Conservation (phyloP, 768 basidiomycete species). For the Dendrothele bispora region DNA sequence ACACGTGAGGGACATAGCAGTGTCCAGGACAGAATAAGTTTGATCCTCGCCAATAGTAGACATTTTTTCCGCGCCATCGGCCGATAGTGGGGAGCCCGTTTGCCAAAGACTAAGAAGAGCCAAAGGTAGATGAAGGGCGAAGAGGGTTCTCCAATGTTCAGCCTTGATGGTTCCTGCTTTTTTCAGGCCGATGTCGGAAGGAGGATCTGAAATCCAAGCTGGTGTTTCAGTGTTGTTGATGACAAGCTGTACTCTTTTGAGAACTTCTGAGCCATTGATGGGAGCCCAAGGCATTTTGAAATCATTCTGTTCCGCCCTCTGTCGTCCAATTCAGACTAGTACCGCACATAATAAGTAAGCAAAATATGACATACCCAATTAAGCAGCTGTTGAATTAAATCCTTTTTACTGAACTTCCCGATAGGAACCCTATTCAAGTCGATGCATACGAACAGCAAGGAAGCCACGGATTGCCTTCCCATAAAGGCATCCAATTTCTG, state of each 20-base stretch:
- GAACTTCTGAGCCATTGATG: neutral
- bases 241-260: neutral
- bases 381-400: neutral
- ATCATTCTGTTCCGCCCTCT: neutral
- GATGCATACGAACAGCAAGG: neutral
- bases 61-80: neutral
- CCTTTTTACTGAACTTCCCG: neutral
- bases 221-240: neutral
- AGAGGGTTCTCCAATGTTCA: conserved; percentile 19
- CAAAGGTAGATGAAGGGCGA: conserved; percentile 19
- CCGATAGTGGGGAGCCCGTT: neutral
- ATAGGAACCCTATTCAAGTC: neutral
- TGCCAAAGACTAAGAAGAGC: conserved; percentile 21
- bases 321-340: neutral
- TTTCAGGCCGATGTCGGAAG: conserved; percentile 6
- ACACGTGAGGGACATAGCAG: conserved; percentile 1
- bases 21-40: neutral
- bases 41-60: too few relatives aligned
- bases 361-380: neutral
- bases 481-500: too few relatives aligned
- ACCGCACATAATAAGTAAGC: neutral
- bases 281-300: neutral
- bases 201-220: conserved; percentile 7
- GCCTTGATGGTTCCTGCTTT: conserved; percentile 23
- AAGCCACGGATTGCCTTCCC: too few relatives aligned